phyloP scores from a whole-genome alignment of 352 stramenopile species.

The Phytopythium vexans region DNA sequence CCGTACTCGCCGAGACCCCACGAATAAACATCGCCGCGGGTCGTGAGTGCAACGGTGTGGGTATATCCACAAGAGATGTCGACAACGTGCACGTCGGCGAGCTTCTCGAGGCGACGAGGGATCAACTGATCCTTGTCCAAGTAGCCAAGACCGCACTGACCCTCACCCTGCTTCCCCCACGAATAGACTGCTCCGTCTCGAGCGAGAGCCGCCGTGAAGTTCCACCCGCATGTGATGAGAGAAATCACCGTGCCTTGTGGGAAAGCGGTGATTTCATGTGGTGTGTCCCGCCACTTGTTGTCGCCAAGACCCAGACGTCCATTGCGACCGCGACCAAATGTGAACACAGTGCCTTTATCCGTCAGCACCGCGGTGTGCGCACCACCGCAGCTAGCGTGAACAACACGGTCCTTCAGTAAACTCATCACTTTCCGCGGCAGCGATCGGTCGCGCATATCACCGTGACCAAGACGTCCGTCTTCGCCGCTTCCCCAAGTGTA shows the following conservation, averaged over 20 bases:
- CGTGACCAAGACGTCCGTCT: constrained; percentile 73
- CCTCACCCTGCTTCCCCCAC: constrained; percentile 87
- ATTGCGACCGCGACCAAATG: constrained; percentile 73
- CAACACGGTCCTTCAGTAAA: constrained; percentile 56
- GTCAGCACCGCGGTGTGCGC: constrained; percentile 77
- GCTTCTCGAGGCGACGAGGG: constrained; percentile 48
- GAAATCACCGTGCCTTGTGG: constrained; percentile 30
- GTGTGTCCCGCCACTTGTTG: constrained; percentile 73
- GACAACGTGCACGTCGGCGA: constrained; percentile 35
- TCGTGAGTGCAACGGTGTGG: constrained; percentile 82
- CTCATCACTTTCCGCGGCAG: constrained; percentile 82
- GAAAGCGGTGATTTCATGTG: constrained; percentile 52
- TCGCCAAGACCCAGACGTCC: constrained; percentile 68
- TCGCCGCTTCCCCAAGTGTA: constrained; percentile 85
- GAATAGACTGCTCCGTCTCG: constrained; percentile 58
- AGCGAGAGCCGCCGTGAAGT: constrained; percentile 68
- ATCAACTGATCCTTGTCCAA: constrained; percentile 78
- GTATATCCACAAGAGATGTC: constrained; percentile 84
- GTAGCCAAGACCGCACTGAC: constrained; percentile 82
- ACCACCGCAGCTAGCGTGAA: constrained; percentile 71
- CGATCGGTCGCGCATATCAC: constrained; percentile 73
- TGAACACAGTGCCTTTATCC: constrained; percentile 54
- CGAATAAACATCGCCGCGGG: constrained; percentile 77
- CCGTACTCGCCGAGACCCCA: constrained; percentile 91
- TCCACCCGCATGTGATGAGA: constrained; percentile 74